phyloP scores from a whole-genome alignment of 2,329 filamentous ascomycete species.

The Gremmenia infestans region DNA sequence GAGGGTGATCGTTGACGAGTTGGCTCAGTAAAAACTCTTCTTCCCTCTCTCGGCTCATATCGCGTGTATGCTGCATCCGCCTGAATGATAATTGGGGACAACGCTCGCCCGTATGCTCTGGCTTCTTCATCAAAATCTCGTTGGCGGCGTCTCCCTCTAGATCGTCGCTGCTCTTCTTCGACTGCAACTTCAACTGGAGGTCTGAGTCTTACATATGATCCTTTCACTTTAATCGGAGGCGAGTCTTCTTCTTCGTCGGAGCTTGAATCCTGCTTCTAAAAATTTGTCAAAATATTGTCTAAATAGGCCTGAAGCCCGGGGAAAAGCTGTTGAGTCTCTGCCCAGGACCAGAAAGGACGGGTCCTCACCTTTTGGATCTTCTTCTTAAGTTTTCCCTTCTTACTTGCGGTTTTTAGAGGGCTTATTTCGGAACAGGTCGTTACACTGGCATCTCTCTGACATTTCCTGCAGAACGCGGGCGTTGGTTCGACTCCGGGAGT shows the following conservation, averaged over 20 bases:
- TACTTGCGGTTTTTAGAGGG: not conserved
- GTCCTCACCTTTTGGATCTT: constrained; percentile 4
- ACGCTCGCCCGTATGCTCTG: not conserved
- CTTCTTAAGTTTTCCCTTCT: constrained; percentile 9
- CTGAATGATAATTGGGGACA: not conserved
- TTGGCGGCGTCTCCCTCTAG: constrained; percentile 7
- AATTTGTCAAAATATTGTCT: not conserved
- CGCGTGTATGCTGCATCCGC: not conserved
- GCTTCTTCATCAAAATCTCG: not conserved
- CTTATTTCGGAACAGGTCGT: constrained; percentile 16
- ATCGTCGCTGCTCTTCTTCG: constrained; percentile 2
- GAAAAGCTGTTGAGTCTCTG: not conserved
- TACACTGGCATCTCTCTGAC: constrained; percentile 30
- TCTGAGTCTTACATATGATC: not conserved
- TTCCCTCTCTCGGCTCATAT: not conserved
- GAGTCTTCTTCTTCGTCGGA: constrained; percentile 1
- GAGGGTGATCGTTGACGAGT: not conserved
- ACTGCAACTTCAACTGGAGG: constrained; percentile 3
- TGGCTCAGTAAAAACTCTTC: not conserved
- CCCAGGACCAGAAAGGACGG: not conserved
- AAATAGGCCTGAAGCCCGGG: not conserved
- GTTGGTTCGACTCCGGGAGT: constrained; percentile 29
- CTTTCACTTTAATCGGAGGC: not conserved
- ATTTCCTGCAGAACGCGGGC: constrained; percentile 35
- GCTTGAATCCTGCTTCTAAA: not conserved